Base-by-base conservation (phyloP, 1,139 yeast species). In the Hyphopichia khmerensis region DNA sequence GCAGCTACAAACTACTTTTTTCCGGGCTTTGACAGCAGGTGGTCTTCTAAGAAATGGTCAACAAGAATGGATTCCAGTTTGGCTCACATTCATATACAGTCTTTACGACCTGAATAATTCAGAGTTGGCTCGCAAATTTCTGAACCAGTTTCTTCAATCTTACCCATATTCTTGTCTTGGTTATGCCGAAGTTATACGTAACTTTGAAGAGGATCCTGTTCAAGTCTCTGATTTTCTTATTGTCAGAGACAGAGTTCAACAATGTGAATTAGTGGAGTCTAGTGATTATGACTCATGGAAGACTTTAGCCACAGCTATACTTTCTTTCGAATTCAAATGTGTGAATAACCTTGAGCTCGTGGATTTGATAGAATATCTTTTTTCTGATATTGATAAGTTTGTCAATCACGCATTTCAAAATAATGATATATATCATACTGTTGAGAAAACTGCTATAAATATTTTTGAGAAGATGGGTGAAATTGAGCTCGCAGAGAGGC, bases 371-470 rank as follows among this genome's bases (percentile, higher is more conserved):
- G 44, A 49, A 1, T 44, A 46, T 13, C 45, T 48, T 11, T 45
- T 47, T 17, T 23, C 35, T 4, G 56, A 49, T 38, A 37, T 49
- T 15, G 40, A 40, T 1, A 26, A 24, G 5, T 56, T 47, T 34
- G 52, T 52, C 13, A 43, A 45, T 1, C 41, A 40, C 46, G 70
- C 77, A 0, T 29, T 69, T 9, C 45, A 53, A 4, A 59, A 65
- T 39, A 60, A 63, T 45, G 70, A 69, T 44, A 48, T 60, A 1
- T 66, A 60, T 43, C 79, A 75, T 49, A 56, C 72, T 0, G 69
- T 77, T 2, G 81, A 75, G 45, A 69, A 72, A 45, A 47, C 68
- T 3, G 55, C 66, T 2, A 57, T 75, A 1, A 51, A 65, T 0
- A 55, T 71, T 0, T 58, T 55, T 40, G 68, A 62, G 19, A 44